Base-by-base conservation (phyloP, 805 yeast species). In the Metschnikowia bowlesiae region DNA sequence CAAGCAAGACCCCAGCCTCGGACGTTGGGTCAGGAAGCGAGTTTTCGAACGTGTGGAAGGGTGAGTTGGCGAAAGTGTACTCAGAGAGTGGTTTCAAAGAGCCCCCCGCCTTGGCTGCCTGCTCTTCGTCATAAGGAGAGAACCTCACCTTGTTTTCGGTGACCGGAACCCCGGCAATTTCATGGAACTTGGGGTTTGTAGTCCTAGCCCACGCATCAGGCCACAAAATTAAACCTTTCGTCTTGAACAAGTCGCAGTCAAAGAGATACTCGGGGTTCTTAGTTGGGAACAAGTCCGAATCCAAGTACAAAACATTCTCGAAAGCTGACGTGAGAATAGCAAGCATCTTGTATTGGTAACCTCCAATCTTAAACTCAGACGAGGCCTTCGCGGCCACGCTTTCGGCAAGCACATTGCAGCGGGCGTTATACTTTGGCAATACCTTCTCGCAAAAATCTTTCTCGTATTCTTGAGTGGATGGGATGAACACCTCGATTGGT, bases 141-240 rank as follows among this genome's bases (percentile, higher is more conserved):
- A 68, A 68, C 36, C 69, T 58, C 13, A 69, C 50, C 55, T 73
- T 73, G 11, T 65, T 66, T 37, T 68, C 71, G 33, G 47, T 53
- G 3, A 73, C 74, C 3, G 58, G 51, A 5, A 66, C 55, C 8
- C 66, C 69, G 8, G 87, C 78, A 48, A 85, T 81, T 8, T 80
- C 80, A 59, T 79, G 81, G 58, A 65, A 81, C 43, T 68, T 69
- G 18, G 89, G 89, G 53, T 79, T 74, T 8, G 87, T 82, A 5
- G 87, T 81, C 63, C 89, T 71, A 2, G 83, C 74, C 89, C 89
- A 83, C 34, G 80, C 79, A 64, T 83, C 88, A 3, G 89, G 89
- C 88, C 89, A 83, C 8, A 82, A 51, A 8, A 83, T 68, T 48
- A 83, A 60, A 0, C 80, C 77, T 14, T 66, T 65, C 8, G 51